Conservation (phyloP, 2,329 filamentous ascomycete genomes). For the Mollisiaceae sp. region DNA sequence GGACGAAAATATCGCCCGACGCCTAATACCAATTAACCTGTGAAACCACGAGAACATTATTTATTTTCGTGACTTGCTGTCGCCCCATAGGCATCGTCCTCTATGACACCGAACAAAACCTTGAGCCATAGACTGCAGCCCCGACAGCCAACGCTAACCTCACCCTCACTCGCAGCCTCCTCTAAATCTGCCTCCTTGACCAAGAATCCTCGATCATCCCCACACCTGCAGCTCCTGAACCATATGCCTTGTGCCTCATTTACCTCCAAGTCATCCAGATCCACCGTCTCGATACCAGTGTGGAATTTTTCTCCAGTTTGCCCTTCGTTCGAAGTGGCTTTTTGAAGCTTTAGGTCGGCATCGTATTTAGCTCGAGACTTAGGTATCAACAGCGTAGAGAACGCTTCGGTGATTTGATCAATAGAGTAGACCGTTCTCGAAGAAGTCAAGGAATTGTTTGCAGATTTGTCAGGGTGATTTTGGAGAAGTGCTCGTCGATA, state of each 20-base stretch:
- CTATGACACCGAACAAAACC: slow-evolving; percentile 65
- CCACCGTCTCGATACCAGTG: slow-evolving; percentile 66
- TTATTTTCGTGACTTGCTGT: neutral
- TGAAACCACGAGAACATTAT: slow-evolving; percentile 3
- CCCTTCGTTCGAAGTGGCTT: slow-evolving; percentile 30
- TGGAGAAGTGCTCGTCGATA: slow-evolving; percentile 68
- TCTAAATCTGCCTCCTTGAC: slow-evolving; percentile 65
- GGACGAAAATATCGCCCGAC: neutral
- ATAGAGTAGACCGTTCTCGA: slow-evolving; percentile 51
- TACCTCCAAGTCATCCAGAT: slow-evolving; percentile 67
- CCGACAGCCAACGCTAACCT: slow-evolving; percentile 67
- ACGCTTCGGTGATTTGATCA: slow-evolving; percentile 68
- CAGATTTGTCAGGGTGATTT: slow-evolving; percentile 58
- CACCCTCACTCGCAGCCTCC: slow-evolving; percentile 61
- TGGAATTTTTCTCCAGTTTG: slow-evolving; percentile 47
- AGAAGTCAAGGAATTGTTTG: slow-evolving; percentile 17
- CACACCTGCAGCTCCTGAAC: slow-evolving; percentile 66
- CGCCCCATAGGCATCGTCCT: slow-evolving; percentile 31
- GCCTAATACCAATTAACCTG: neutral
- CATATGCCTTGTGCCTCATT: slow-evolving; percentile 55
- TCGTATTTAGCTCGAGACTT: slow-evolving; percentile 59
- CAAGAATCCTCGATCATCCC: slow-evolving; percentile 64
- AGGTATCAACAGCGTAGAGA: slow-evolving; percentile 58
- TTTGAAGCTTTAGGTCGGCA: slow-evolving; percentile 47
- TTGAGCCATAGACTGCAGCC: slow-evolving; percentile 71